Conservation (phyloP, 1,139 yeast genomes). For the Hanseniaspora uvarum region DNA sequence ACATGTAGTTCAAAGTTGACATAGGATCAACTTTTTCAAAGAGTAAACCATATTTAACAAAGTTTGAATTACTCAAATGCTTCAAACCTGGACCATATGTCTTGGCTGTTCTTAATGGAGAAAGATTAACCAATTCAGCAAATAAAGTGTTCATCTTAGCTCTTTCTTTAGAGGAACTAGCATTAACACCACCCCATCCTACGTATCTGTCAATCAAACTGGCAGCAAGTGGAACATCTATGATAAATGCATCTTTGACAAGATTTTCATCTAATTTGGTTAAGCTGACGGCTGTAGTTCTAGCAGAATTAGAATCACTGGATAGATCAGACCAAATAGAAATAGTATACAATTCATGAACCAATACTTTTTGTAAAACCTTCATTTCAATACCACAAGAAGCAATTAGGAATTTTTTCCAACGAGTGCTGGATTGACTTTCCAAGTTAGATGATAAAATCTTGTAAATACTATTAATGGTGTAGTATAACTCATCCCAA, state of each 20-base stretch:
- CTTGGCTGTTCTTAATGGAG: slow-evolving; percentile 40
- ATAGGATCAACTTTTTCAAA: slow-evolving; percentile 61
- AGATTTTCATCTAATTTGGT: slow-evolving; percentile 25
- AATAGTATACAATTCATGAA: slow-evolving; percentile 12
- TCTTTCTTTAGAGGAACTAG: slow-evolving; percentile 10
- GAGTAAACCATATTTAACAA: slow-evolving; percentile 6
- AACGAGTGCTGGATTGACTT: background rate
- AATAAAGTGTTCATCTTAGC: slow-evolving; percentile 38
- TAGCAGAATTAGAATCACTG: background rate
- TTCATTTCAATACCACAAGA: slow-evolving; percentile 6
- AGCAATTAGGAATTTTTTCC: background rate
- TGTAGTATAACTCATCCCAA: slow-evolving; percentile 9
- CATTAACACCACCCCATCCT: slow-evolving; percentile 23
- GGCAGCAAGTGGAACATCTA: slow-evolving; percentile 67
- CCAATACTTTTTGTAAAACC: slow-evolving; percentile 1
- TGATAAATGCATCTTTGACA: slow-evolving; percentile 46
- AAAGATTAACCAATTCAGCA: slow-evolving; percentile 39
- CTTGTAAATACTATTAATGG: background rate
- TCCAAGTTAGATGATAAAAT: background rate
- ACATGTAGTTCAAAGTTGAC: slow-evolving; percentile 72
- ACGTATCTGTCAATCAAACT: slow-evolving; percentile 54
- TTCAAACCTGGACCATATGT: slow-evolving; percentile 7
- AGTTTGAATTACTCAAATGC: background rate
- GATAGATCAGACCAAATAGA: slow-evolving; percentile 11
- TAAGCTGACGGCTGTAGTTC: slow-evolving; percentile 34